Evolutionary conservation across 2,329 filamentous ascomycete species (phyloP), one percentile per base, ranked within the genome.

Genomic region (Xylaria sp.): DNA sequence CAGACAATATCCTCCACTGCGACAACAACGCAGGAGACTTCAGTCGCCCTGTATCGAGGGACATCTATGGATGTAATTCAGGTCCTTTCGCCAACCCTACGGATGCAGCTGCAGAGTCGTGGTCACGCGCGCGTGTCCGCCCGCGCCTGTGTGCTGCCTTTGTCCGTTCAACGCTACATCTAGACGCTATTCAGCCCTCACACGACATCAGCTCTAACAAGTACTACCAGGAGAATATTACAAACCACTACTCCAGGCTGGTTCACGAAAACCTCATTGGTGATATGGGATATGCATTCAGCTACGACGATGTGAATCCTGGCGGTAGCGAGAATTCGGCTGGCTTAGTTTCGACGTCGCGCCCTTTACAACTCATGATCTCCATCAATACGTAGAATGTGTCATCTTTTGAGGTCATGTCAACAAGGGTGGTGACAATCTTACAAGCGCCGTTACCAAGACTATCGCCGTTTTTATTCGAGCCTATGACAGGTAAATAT

Each of bases 261-360:
- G 83, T 91, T 1, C 89, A 91, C 76, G 78, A 83, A 23, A 82
- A 86, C 28, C 87, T 89, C 75, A 75, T 84, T 0, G 87, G 89
- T 73, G 84, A 85, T 0, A 80, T 82, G 56, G 89, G 89, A 0
- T 92, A 91, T 73, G 85, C 87, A 0, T 91, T 91, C 73, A 82
- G 89, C 0, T 91, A 90, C 69, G 89, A 91, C 72, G 89, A 91
- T 74, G 89, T 91, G 4, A 85, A 85, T 46, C 84, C 87, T 1
- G 36, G 58, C 0, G 81, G 83, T 65, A 84, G 82, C 6, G 79
- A 81, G 62, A 86, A 90, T 72, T 84, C 87, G 56, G 82, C 81
- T 6, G 85, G 86, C 0, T 82, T 83, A 23, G 78, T 86, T 6
- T 64, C 56, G 13, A 59, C 33, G 20, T 23, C 56, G 28, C 28